These are phyloP conservation scores for Porcisia hertigi DNA, from an alignment of 208 protist genomes.

Conservation along the genomic window DNA sequence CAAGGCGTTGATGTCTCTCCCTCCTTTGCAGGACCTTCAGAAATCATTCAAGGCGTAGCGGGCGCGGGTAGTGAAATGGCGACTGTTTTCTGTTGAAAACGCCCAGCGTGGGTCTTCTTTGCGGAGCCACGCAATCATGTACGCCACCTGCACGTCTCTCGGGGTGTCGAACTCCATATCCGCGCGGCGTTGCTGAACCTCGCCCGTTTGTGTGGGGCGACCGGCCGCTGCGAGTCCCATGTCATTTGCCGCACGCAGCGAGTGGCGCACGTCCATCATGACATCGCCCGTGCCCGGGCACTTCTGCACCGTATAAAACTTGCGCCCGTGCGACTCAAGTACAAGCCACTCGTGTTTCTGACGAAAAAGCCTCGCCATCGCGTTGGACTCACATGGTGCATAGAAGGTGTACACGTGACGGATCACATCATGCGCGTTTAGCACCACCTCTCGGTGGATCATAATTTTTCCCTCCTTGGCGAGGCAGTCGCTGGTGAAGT, in stretches of 20 bases:
- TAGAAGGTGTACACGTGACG: constrained; percentile 92
- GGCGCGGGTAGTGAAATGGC: constrained; percentile 81
- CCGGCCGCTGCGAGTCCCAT: constrained; percentile 74
- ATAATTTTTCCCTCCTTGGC: constrained; percentile 80
- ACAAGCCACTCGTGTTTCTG: constrained; percentile 93
- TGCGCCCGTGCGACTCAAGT: constrained; percentile 70
- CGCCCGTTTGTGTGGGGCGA: constrained; percentile 78
- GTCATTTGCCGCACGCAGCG: constrained; percentile 86
- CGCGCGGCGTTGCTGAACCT: constrained; percentile 76
- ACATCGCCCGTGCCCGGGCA: constrained; percentile 84
- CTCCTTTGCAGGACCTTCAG: constrained; percentile 19
- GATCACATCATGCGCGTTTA: constrained; percentile 76
- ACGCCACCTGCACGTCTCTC: constrained; percentile 83
- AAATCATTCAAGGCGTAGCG: constrained; percentile 89
- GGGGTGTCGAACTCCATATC: constrained; percentile 91
- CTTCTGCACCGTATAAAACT: constrained; percentile 90
- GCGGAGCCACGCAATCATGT: constrained; percentile 92
- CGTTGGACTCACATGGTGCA: constrained; percentile 72
- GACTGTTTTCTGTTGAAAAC: constrained; percentile 89
- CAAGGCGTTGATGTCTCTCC: background rate
- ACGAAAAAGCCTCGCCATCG: constrained; percentile 55
- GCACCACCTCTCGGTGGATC: constrained; percentile 87
- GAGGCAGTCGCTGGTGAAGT: constrained; percentile 84
- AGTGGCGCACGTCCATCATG: constrained; percentile 78
- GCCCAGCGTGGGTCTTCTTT: constrained; percentile 92